Percentiles rank a stretch among this genome's conserved stretches.
Conservation (phyloP, 2,329 filamentous ascomycete genomes). For the Pezicula carpinea region DNA sequence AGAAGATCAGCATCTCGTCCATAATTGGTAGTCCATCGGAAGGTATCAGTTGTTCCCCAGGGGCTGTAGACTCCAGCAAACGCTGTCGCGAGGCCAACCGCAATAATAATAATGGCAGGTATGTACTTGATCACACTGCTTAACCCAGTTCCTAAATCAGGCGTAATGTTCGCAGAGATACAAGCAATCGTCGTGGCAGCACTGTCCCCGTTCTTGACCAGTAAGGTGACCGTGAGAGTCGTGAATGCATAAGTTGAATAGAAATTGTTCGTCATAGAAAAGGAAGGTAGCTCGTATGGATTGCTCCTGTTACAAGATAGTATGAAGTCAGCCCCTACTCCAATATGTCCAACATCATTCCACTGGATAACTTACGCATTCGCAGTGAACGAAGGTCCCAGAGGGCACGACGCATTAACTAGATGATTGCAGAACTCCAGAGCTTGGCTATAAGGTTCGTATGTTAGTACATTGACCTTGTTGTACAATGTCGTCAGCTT, state of each 20-base stretch:
- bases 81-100: conserved; percentile 78
- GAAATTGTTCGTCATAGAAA: conserved; percentile 71
- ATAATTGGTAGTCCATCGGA: conserved; percentile 97
- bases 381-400: conserved; percentile 65
- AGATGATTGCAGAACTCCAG: conserved; percentile 63
- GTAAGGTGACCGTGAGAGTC: conserved; percentile 70
- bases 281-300: conserved; percentile 57
- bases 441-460: conserved; percentile 57
- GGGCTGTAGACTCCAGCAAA: conserved; percentile 85
- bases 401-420: conserved; percentile 64
- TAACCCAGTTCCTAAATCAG: conserved; percentile 67
- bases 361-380: conserved; percentile 38
- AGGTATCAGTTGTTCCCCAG: conserved; percentile 87
- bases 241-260: conserved; percentile 81
- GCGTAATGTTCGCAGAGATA: conserved; percentile 77
- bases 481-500: conserved; percentile 70
- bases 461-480: conserved; percentile 71
- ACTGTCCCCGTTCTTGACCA: conserved; percentile 70
- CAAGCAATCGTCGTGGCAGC: conserved; percentile 66
- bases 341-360: neutral
- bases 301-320: conserved; percentile 29
- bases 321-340: conserved; percentile 2
- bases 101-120: conserved; percentile 71
- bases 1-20: conserved; percentile 89
- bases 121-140: conserved; percentile 69